These are phyloP conservation scores for Lecanicillium sp. DNA, from an alignment of 2,329 filamentous ascomycete species.

Conservation along the genomic window DNA sequence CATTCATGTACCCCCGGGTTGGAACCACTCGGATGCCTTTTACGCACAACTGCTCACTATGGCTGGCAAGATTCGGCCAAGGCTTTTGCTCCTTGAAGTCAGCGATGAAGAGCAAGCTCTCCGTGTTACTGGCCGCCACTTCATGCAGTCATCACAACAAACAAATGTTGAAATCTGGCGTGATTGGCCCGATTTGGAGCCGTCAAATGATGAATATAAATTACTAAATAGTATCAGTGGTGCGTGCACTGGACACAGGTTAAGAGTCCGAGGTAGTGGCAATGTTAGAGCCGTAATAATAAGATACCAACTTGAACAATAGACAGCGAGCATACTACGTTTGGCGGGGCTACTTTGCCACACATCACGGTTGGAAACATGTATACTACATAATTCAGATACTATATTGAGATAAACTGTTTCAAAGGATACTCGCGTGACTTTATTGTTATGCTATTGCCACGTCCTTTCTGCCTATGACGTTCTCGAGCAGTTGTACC, in stretches of 20 bases:
- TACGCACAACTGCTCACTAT: slow-evolving; percentile 57
- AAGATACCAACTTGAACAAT: slow-evolving; percentile 9
- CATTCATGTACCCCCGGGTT: slow-evolving; percentile 20
- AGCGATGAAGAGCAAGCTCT: slow-evolving; percentile 60
- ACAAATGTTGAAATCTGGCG: slow-evolving; percentile 59
- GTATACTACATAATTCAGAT: too few relatives aligned
- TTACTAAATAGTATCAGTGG: slow-evolving; percentile 15
- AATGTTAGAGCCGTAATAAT: slow-evolving; percentile 37
- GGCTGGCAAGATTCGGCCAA: slow-evolving; percentile 38
- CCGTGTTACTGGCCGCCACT: slow-evolving; percentile 48
- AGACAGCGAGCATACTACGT: neutral
- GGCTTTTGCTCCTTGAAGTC: slow-evolving; percentile 60
- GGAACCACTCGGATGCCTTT: slow-evolving; percentile 46
- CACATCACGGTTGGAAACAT: too few relatives aligned
- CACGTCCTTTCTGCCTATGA: too few relatives aligned
- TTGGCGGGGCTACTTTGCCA: too few relatives aligned
- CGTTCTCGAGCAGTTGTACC: neutral
- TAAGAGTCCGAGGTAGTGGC: slow-evolving; percentile 33
- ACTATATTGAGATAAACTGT: too few relatives aligned
- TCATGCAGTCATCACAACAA: slow-evolving; percentile 17
- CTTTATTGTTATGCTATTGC: too few relatives aligned
- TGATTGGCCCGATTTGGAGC: slow-evolving; percentile 48
- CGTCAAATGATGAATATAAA: slow-evolving; percentile 16
- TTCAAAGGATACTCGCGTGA: too few relatives aligned
- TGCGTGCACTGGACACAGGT: slow-evolving; percentile 18